Percentiles rank a stretch among this genome's conserved stretches.
These are phyloP conservation scores for Cercospora brassicicola DNA, from an alignment of 2,329 filamentous ascomycete genomes.

Conservation along the genomic window DNA sequence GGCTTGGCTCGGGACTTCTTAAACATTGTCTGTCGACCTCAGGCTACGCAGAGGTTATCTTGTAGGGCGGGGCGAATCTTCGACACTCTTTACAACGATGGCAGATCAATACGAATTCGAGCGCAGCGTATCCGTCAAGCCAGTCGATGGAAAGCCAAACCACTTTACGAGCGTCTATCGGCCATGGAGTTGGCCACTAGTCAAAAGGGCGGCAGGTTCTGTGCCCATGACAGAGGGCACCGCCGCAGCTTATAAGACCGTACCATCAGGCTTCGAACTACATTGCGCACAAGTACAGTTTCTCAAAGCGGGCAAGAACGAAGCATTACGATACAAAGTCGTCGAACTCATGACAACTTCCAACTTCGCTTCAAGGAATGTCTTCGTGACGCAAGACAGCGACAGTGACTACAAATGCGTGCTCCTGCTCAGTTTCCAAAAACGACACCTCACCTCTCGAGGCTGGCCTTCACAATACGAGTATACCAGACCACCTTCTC, in stretches of 20 bases:
- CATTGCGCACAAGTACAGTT: slow-evolving; percentile 8
- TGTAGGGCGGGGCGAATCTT: too few relatives aligned
- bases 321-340: background rate
- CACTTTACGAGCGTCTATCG: slow-evolving; percentile 6
- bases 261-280: background rate
- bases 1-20: background rate
- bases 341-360: background rate
- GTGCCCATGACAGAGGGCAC: slow-evolving; percentile 2
- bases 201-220: slow-evolving; percentile 4
- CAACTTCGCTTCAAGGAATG: slow-evolving; percentile 1
- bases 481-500: background rate
- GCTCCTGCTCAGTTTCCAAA: background rate
- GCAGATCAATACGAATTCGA: background rate
- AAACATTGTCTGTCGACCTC: background rate
- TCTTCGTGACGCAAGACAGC: background rate
- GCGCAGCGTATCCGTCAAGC: background rate
- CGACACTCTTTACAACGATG: background rate
- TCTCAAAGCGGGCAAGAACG: background rate
- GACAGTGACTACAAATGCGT: background rate
- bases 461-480: background rate
- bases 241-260: slow-evolving; percentile 9
- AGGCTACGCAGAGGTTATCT: too few relatives aligned
- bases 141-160: background rate
- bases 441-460: background rate
- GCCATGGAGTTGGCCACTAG: slow-evolving; percentile 6